Base-by-base conservation (phyloP, 768 basidiomycete genomes). In the Ephemerocybe angulata region DNA sequence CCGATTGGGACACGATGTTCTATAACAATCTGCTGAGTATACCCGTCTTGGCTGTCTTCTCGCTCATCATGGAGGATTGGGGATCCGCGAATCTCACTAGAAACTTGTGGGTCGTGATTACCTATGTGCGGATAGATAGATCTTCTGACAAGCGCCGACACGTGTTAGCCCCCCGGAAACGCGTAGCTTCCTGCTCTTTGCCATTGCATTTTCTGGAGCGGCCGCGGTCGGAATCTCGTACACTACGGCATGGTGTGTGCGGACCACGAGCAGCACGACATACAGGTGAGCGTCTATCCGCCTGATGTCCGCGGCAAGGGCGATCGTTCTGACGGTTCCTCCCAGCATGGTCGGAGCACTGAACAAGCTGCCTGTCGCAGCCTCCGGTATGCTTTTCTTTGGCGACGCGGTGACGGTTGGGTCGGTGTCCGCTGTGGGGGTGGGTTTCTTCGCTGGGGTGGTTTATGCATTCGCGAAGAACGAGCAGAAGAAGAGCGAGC, bases 1-100 rank as follows among this genome's bases (percentile, higher is more conserved):
- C 93, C 47, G 96, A 99, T 65, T 97, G 94, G 95, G 96, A 98
- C 65, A 87, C 94, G 12, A 98, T 98, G 94, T 96, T 93, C 74
- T 98, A 98, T 77, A 97, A 96, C 76, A 99, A 98, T 70, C 68
- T 98, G 42, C 75, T 98, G 50, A 96, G 93, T 19, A 95, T 98
- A 62, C 97, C 97, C 4, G 85, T 98, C 35, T 76, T 99, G 41
- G 78, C 81, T 52, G 63, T 92, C 49, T 92, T 87, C 65, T 97
- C 95, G 8, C 60, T 98, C 60, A 60, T 93, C 46, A 71, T 88
- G 28, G 97, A 99, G 72, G 85, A 97, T 67, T 99, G 97, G 97
- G 81, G 87, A 31, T 73, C 75, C 8, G 86, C 81, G 44, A 94
- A 86, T 66, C 75, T 99, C 31, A 69, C 69, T 31, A 75, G 79